Conservation (phyloP, 768 basidiomycete species). For the Cystobasidiopsis lactophilus region DNA sequence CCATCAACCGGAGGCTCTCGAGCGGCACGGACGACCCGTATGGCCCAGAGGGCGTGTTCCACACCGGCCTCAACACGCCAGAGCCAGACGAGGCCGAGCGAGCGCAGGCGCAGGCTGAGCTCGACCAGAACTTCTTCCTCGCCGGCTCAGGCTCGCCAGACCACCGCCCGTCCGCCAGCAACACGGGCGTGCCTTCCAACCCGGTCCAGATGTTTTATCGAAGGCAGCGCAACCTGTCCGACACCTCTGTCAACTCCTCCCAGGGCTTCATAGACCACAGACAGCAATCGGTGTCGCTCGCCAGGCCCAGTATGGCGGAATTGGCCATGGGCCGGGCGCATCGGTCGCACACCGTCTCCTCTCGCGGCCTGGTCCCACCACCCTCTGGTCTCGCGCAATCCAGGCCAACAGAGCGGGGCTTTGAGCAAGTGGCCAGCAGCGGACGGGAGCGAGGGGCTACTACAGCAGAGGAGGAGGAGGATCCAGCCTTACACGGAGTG, state of each 20-base stretch:
- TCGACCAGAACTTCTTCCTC: neutral
- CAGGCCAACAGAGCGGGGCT: neutral
- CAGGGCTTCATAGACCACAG: constrained; percentile 20
- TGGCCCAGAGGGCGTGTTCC: no score
- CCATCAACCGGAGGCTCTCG: no score
- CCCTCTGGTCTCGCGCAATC: neutral
- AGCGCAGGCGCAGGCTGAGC: neutral
- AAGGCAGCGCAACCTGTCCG: constrained; percentile 13
- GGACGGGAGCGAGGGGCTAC: neutral
- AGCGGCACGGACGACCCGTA: no score
- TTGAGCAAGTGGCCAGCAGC: neutral
- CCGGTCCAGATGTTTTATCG: neutral
- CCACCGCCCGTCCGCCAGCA: neutral
- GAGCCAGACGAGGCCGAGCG: no score
- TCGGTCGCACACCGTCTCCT: neutral
- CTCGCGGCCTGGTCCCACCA: neutral
- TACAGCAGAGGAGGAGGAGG: neutral
- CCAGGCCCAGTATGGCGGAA: no score
- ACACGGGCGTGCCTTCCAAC: neutral
- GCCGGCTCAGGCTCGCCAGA: neutral
- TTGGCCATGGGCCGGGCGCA: no score
- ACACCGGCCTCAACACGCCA: no score
- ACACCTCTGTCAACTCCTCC: constrained; percentile 20
- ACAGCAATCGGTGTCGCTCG: constrained; percentile 14
- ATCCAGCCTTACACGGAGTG: constrained; percentile 2